Evolutionary conservation across 306 rosid species (phyloP), one percentile per base, ranked within the genome.

Genomic region (Vicia faba): DNA sequence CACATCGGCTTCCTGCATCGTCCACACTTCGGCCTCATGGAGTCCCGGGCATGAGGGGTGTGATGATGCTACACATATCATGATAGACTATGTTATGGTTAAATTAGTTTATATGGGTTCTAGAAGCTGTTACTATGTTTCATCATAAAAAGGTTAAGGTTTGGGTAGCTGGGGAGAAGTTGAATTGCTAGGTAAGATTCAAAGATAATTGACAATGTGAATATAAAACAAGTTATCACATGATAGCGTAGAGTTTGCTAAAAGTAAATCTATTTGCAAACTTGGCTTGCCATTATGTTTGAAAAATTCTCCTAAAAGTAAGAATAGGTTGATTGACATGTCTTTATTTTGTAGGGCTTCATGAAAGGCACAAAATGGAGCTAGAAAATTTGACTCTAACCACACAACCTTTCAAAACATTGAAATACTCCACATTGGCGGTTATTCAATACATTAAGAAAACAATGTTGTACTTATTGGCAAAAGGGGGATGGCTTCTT

Each of bases 401-500:
- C 55, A 64, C 87, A 63, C 95, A 88, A 74, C 99, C 99, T 53
- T 80, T 86, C 61, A 93, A 77, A 82, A 90, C 99, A 63, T 79
- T 77, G 80, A 93, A 90, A 86, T 83, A 80, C 60, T 93, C 87
- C 69, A 66, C 83, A 55, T 83, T 93, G 75, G 96, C 91, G 50
- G 78, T 84, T 71, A 51, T 86, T 72, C 88, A 83, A 61, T 85
- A 81, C 83, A 40, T 82, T 12, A 88, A 81, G 75, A 70, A 63
- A 67, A 82, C 91, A 10, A 29, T 79, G 53, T 75, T 74, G 5
- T 93, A 82, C 75, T 61, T 93, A 76, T 80, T 88, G 73, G 86
- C 84, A 7, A 86, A 81, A 79, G 97, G 97, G 40, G 97, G 97
- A 12, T 90, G 96, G 97, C 83, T 93, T 74, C 65, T 93, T 91